phyloP scores from a whole-genome alignment of 495 filamentous ascomycete genomes.

The Talaromyces wortmannii region DNA sequence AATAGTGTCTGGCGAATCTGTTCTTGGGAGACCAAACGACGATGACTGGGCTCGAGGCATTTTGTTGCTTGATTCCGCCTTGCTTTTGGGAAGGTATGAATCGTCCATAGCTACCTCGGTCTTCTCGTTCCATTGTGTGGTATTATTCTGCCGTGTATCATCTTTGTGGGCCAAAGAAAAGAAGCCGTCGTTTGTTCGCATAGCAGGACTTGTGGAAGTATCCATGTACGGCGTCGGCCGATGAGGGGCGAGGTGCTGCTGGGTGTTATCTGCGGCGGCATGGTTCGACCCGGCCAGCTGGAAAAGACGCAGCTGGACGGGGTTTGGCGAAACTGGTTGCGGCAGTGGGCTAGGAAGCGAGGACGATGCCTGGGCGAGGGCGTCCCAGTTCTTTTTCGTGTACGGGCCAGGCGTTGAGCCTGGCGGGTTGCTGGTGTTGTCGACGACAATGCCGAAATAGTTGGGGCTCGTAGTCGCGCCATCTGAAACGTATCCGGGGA shows the following conservation, averaged over 20 bases:
- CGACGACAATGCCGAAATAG: slow-evolving; percentile 73
- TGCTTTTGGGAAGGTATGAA: no score
- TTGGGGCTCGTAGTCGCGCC: slow-evolving; percentile 55
- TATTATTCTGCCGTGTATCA: no score
- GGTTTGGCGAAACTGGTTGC: slow-evolving; percentile 63
- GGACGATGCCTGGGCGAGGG: slow-evolving; percentile 60
- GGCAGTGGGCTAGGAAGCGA: slow-evolving; percentile 61
- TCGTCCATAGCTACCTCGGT: no score
- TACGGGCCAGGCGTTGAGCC: slow-evolving; percentile 51
- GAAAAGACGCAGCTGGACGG: slow-evolving; percentile 17
- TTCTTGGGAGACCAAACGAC: background rate
- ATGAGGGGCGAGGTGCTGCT: background rate
- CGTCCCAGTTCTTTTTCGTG: slow-evolving; percentile 62
- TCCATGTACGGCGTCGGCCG: background rate
- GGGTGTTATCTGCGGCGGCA: background rate
- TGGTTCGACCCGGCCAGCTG: background rate
- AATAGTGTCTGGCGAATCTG: slow-evolving; percentile 10
- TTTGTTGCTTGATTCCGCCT: background rate
- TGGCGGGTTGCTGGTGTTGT: slow-evolving; percentile 50
- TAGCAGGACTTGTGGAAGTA: background rate
- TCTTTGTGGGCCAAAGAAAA: no score
- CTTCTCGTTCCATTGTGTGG: no score
- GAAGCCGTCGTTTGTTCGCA: no score
- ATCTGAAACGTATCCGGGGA: slow-evolving; percentile 6
- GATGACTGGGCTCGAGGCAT: background rate